Evolutionary conservation across 371 early-diverging fungal species (phyloP).

Genomic region (Rhizopus sp.): DNA sequence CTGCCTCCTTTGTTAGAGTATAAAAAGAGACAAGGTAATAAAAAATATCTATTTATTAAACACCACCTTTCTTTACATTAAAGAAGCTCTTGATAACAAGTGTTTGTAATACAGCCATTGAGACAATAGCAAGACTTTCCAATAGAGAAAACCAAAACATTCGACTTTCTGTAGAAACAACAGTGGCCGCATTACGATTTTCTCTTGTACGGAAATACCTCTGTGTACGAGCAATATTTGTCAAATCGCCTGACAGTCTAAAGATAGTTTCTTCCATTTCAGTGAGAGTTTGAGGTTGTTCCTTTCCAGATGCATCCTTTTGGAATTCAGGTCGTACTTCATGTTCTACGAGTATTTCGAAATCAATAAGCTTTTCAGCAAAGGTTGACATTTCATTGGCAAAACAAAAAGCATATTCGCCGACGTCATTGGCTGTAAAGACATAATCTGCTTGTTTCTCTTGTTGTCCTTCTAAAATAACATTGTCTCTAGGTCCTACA

Average conservation of each 20-base stretch:
- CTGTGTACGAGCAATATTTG: conserved; percentile 71
- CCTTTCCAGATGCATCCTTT: conserved; percentile 20
- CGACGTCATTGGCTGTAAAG: conserved; percentile 76
- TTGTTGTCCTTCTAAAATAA: conserved; percentile 70
- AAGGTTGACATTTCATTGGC: conserved; percentile 86
- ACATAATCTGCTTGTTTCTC: conserved; percentile 92
- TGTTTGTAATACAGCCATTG: conserved; percentile 84
- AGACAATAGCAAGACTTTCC: conserved; percentile 73
- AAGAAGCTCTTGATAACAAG: conserved; percentile 80
- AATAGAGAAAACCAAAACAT: conserved; percentile 87
- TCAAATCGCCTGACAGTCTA: conserved; percentile 57
- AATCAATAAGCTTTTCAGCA: conserved; percentile 87
- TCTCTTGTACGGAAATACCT: conserved; percentile 85
- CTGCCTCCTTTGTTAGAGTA: no score
- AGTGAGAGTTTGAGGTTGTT: conserved; percentile 49
- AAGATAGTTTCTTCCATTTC: conserved; percentile 69
- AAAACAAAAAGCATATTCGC: conserved; percentile 94
- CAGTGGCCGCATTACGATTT: conserved; percentile 85
- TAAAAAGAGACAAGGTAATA: no score
- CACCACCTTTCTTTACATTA: conserved; percentile 62
- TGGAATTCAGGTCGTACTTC: conserved; percentile 52
- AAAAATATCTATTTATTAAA: conserved; percentile 22
- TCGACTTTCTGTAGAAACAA: conserved; percentile 75
- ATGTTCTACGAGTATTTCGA: conserved; percentile 87
- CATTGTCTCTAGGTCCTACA: conserved; percentile 62